These are phyloP conservation scores for Ceratobasidium papillatum DNA, from an alignment of 1,284 basidiomycete species.

Conservation along the genomic window DNA sequence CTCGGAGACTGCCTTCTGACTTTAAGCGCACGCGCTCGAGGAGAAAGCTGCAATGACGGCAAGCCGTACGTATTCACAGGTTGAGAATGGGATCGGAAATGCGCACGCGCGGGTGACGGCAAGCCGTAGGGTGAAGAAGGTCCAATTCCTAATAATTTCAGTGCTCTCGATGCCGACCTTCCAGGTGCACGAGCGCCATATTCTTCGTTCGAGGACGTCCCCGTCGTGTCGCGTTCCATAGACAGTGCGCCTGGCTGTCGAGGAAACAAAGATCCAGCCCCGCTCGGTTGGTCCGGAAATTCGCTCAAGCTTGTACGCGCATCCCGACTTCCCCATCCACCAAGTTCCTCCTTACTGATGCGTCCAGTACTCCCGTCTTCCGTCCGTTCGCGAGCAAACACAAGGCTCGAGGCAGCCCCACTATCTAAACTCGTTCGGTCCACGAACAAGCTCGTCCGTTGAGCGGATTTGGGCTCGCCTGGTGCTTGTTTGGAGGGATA, in stretches of 20 bases:
- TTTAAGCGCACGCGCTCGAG: constrained; percentile 20
- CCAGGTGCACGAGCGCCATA: neutral
- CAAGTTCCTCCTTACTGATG: neutral
- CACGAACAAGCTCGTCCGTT: constrained; percentile 22
- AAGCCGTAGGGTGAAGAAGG: neutral
- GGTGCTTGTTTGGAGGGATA: neutral
- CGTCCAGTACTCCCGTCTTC: constrained; percentile 4
- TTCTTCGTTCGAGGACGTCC: neutral
- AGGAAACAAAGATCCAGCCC: neutral
- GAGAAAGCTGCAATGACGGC: constrained; percentile 27
- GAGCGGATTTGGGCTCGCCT: neutral
- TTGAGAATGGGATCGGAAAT: constrained; percentile 20
- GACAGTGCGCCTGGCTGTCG: neutral
- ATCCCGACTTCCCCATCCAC: neutral
- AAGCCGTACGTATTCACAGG: constrained; percentile 18
- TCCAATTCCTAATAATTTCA: constrained; percentile 23
- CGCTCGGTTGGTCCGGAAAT: neutral
- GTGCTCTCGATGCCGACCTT: neutral
- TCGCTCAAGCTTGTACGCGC: constrained; percentile 5
- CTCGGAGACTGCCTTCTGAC: neutral
- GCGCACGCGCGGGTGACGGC: constrained; percentile 6
- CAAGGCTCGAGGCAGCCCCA: constrained; percentile 5
- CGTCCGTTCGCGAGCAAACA: constrained; percentile 16
- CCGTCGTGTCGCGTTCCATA: neutral
- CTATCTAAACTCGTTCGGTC: constrained; percentile 6